Conservation (phyloP, 2,329 filamentous ascomycete genomes). For the Boeremia exigua region DNA sequence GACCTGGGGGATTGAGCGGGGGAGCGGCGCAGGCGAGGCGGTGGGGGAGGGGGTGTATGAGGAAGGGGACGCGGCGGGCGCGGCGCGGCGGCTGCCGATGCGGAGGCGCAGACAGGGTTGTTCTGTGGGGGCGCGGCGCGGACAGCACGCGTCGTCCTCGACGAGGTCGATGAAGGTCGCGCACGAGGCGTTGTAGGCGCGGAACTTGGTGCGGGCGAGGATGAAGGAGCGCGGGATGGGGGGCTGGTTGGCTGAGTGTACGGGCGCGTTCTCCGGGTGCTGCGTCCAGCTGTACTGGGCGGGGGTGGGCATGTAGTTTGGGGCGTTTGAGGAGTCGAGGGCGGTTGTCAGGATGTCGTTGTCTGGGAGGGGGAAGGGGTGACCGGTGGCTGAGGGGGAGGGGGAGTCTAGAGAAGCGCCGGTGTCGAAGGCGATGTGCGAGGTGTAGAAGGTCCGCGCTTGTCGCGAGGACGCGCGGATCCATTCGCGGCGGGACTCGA, state of each 20-base stretch:
- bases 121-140: constrained; percentile 16
- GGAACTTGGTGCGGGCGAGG: constrained; percentile 61
- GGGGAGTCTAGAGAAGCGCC: no score
- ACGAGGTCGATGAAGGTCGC: constrained; percentile 67
- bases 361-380: constrained; percentile 28
- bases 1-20: no score
- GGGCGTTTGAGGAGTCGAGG: constrained; percentile 42
- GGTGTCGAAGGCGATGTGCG: constrained; percentile 56
- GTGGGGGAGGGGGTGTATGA: no score
- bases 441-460: constrained; percentile 70
- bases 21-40: no score
- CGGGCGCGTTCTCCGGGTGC: constrained; percentile 50
- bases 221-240: constrained; percentile 52
- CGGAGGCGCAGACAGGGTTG: constrained; percentile 56
- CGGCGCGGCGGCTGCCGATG: constrained; percentile 54
- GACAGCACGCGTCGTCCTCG: constrained; percentile 54
- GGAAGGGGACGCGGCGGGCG: constrained; percentile 22
- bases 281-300: constrained; percentile 52
- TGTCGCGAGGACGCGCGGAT: constrained; percentile 60
- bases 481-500: constrained; percentile 76
- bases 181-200: constrained; percentile 61
- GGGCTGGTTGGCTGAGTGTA: not conserved
- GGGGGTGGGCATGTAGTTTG: constrained; percentile 47
- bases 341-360: constrained; percentile 36
- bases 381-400: no score